These are phyloP conservation scores for Leccinum boreale DNA, from an alignment of 768 basidiomycete genomes.

Conservation along the genomic window DNA sequence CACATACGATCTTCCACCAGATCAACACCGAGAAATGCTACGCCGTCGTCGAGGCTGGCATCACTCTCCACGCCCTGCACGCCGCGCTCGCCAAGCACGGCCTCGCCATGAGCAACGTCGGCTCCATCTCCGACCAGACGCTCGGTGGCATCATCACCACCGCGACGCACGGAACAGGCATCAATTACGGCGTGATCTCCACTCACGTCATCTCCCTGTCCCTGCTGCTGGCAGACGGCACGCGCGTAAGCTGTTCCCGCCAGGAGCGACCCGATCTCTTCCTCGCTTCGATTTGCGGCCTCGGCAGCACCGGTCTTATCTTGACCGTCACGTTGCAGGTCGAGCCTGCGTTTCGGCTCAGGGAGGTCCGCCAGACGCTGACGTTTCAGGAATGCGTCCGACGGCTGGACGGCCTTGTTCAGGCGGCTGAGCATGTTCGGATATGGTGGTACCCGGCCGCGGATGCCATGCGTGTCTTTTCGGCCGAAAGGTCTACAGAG, in stretches of 20 bases:
- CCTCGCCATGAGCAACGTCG: constrained; percentile 88
- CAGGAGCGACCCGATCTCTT: constrained; percentile 71
- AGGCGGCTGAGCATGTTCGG: constrained; percentile 82
- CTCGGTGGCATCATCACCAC: constrained; percentile 91
- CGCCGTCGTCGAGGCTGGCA: constrained; percentile 74
- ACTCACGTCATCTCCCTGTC: constrained; percentile 74
- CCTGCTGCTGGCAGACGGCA: constrained; percentile 74
- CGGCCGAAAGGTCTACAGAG: constrained; percentile 72
- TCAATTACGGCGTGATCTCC: constrained; percentile 75
- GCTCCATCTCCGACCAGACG: constrained; percentile 96
- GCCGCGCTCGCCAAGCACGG: constrained; percentile 56
- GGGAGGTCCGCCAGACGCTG: constrained; percentile 62
- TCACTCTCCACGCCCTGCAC: constrained; percentile 75
- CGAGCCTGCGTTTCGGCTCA: constrained; percentile 77
- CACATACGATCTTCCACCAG: constrained; percentile 36
- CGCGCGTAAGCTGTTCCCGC: constrained; percentile 63
- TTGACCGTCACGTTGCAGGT: constrained; percentile 73
- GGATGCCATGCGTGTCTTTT: constrained; percentile 66
- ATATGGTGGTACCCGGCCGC: constrained; percentile 94
- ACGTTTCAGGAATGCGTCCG: constrained; percentile 61
- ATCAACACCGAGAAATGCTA: constrained; percentile 65
- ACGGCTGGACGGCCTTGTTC: constrained; percentile 52
- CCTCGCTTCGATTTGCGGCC: constrained; percentile 83
- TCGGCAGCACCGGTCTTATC: constrained; percentile 90
- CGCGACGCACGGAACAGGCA: constrained; percentile 91